These are phyloP conservation scores for Populus hybrid DNA, from an alignment of 441 rosid species.

Conservation along the genomic window DNA sequence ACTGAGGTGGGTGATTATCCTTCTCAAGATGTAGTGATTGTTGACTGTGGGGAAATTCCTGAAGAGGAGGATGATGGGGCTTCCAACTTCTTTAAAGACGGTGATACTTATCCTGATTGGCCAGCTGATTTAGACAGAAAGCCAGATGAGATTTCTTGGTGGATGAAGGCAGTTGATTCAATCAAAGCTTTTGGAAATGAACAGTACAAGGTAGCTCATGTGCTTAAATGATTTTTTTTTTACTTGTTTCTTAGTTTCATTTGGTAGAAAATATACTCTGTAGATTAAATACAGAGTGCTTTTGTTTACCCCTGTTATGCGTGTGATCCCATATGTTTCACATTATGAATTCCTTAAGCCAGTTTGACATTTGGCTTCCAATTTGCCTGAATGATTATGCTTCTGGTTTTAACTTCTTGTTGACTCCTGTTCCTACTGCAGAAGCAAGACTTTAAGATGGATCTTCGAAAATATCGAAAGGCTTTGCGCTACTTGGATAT, in stretches of 20 bases:
- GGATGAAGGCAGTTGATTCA: slow-evolving; percentile 72
- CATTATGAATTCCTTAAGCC: not conserved
- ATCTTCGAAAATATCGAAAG: slow-evolving; percentile 71
- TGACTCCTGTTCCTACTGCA: slow-evolving; percentile 16
- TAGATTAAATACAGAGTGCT: not conserved
- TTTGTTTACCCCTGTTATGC: not conserved
- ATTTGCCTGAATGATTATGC: not conserved
- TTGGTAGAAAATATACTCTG: not conserved
- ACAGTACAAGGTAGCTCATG: slow-evolving; percentile 49
- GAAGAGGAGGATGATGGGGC: slow-evolving; percentile 70
- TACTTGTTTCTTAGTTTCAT: not conserved
- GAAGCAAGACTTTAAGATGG: slow-evolving; percentile 86
- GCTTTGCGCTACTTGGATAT: slow-evolving; percentile 73
- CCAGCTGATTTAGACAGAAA: slow-evolving; percentile 64
- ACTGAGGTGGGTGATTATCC: slow-evolving; percentile 50
- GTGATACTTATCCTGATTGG: slow-evolving; percentile 76
- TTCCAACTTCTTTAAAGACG: slow-evolving; percentile 68
- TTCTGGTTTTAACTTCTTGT: not conserved
- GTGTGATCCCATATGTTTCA: too few relatives aligned
- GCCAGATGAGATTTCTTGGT: slow-evolving; percentile 65
- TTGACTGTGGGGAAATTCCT: slow-evolving; percentile 68
- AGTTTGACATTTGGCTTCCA: not conserved
- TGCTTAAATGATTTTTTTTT: not conserved
- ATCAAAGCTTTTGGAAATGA: slow-evolving; percentile 66
- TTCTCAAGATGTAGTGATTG: slow-evolving; percentile 43